These are phyloP conservation scores for Pyrenochaeta sp. DNA, from an alignment of 2,329 filamentous ascomycete species.

Conservation along the genomic window DNA sequence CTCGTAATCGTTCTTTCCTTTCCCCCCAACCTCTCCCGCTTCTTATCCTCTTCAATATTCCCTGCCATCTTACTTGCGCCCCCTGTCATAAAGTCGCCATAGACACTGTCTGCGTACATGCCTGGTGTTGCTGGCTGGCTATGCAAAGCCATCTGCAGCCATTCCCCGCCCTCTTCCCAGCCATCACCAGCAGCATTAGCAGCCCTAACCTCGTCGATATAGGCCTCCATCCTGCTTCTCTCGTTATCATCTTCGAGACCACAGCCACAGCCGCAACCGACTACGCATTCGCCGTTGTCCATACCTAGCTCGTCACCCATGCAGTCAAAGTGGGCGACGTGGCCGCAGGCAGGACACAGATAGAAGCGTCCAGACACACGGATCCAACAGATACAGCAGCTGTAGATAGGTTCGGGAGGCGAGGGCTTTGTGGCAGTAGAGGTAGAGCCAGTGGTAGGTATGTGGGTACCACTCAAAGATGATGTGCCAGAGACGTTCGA, in stretches of 20 bases:
- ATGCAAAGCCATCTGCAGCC: constrained; percentile 26
- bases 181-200: constrained; percentile 34
- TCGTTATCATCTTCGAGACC: constrained; percentile 38
- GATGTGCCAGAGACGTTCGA: constrained; percentile 39
- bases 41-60: constrained; percentile 11
- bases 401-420: constrained; percentile 35
- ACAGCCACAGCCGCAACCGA: constrained; percentile 41
- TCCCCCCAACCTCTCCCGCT: constrained; percentile 18
- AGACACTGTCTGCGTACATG: constrained; percentile 19
- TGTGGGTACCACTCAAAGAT: constrained; percentile 19
- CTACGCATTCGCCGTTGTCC: constrained; percentile 42
- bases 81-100: constrained; percentile 30
- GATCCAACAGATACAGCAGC: constrained; percentile 51
- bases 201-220: constrained; percentile 38
- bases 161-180: constrained; percentile 38
- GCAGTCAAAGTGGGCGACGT: constrained; percentile 50
- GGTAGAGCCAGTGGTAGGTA: constrained; percentile 14
- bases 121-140: constrained; percentile 32
- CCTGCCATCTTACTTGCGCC: constrained; percentile 23
- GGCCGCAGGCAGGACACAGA: constrained; percentile 47
- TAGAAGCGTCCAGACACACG: constrained; percentile 46
- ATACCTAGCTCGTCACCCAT: constrained; percentile 35
- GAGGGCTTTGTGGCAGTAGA: constrained; percentile 17
- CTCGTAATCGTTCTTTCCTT: constrained; percentile 20
- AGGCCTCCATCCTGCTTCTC: constrained; percentile 37